Percentiles rank a stretch among this genome's conserved stretches.
Evolutionary conservation across 2,329 filamentous ascomycete species (phyloP).

Genomic region (Helicocarpus griseus): DNA sequence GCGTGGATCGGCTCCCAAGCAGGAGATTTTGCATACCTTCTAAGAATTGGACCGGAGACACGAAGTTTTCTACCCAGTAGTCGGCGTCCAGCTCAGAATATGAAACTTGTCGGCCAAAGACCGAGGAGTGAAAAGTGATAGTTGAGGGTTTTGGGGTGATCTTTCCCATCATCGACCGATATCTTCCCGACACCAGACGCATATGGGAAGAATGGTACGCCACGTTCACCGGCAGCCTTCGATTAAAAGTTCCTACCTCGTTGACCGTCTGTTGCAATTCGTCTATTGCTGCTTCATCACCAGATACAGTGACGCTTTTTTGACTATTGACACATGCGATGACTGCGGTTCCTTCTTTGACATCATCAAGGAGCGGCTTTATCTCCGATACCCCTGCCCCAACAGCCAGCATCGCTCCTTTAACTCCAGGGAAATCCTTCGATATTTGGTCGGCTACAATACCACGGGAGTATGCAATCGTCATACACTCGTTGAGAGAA

Average conservation of each 20-base stretch:
- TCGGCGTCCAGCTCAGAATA: conserved; percentile 7
- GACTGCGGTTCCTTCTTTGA: conserved; percentile 17
- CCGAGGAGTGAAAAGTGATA: neutral
- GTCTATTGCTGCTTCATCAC: conserved; percentile 19
- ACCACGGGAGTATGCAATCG: conserved; percentile 19
- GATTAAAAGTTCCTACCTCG: conserved; percentile 17
- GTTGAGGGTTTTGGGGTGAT: conserved; percentile 3
- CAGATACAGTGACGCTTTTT: conserved; percentile 20
- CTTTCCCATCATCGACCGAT: conserved; percentile 16
- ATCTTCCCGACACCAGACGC: conserved; percentile 17
- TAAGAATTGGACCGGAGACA: conserved; percentile 10
- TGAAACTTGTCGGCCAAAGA: neutral
- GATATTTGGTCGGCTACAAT: neutral
- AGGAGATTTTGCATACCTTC: conserved; percentile 6
- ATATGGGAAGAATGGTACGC: conserved; percentile 26
- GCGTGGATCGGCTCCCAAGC: neutral
- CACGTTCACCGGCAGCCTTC: conserved; percentile 21
- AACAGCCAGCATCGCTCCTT: conserved; percentile 23
- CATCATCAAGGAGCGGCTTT: neutral
- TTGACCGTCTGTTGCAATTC: conserved; percentile 15
- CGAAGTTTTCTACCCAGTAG: conserved; percentile 12
- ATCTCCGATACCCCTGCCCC: conserved; percentile 7
- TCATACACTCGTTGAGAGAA: conserved; percentile 14
- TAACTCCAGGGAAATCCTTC: conserved; percentile 10
- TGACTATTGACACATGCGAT: conserved; percentile 23